Evolutionary conservation across 768 basidiomycete species (phyloP), one percentile per base, ranked within the genome.

Genomic region (Amanita fuliginea): DNA sequence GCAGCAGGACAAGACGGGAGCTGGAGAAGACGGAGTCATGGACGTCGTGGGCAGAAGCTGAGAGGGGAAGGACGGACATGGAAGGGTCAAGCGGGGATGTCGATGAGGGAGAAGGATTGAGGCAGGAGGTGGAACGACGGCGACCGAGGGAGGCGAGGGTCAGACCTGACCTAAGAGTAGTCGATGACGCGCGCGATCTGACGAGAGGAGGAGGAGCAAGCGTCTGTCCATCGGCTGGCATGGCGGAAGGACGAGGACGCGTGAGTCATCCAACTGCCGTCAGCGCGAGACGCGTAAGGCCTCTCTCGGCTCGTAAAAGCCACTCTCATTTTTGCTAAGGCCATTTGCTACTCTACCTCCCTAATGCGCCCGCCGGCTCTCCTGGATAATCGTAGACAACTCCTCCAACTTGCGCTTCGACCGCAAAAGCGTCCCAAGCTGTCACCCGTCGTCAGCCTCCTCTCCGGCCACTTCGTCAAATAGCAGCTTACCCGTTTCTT

Each of bases 351-450:
- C 22, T 22, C 22, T 22, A 22, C n/a, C n/a, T n/a, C n/a, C n/a
- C 22, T 76, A 75, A 33, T 66, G 69, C 34, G 80, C 74, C 72
- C 88, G 76, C 74, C 88, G 82, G 75, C 85, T 88, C 78, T 91
- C 88, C 74, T 88, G 86, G 74, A 99, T 95, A 64, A 97, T 81
- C 48, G 62, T 80, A 53, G 83, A 74, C 58, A 99, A 81, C 73
- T 99, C 95, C 72, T 99, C 96, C 65, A 99, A 69, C 80, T 99
- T 99, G 75, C 92, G 85, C 75, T 98, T 99, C 59, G 94, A 95
- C 60, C 96, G 91, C 63, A 94, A 75, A 58, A 98, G 79, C n/a
- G 96, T 98, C 33, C 96, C 96, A 62, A 99, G 84, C 92, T 93
- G 60, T 40, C 50, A 48, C 48, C 33, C 24, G 13, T 36, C 13